phyloP scores from a whole-genome alignment of 345 rosid genomes.

The Populus pruinosa region DNA sequence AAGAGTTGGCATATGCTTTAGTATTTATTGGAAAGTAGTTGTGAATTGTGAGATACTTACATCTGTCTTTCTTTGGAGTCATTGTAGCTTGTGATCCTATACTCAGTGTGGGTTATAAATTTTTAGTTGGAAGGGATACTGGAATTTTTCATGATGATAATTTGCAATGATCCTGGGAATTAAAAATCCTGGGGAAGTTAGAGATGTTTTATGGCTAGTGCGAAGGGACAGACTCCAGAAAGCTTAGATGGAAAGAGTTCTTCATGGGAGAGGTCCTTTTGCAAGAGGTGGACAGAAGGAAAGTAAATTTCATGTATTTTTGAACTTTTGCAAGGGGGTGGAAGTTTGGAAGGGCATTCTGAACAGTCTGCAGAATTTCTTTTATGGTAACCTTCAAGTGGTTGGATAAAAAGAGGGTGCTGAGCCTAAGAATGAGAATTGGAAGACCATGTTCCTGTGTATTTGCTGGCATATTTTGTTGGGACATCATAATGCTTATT shows the following conservation, averaged over 20 bases:
- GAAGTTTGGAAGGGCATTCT: background rate
- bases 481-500: background rate
- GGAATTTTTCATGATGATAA: background rate
- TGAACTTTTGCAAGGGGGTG: background rate
- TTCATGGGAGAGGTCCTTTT: background rate
- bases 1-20: background rate
- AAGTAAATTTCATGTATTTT: background rate
- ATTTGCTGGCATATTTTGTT: background rate
- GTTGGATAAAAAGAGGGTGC: background rate
- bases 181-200: background rate
- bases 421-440: background rate
- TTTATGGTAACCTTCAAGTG: background rate
- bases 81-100: background rate
- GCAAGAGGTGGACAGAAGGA: background rate
- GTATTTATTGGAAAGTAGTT: background rate
- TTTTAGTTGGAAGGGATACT: background rate
- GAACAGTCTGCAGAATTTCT: background rate
- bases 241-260: background rate
- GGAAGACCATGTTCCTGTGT: background rate
- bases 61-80: background rate
- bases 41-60: background rate
- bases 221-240: background rate
- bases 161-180: background rate
- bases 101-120: background rate
- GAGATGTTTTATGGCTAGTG: background rate